Evolutionary conservation across 139 green algal genomes (phyloP), one percentile per base, ranked within the genome.

Genomic region (Gonium pectorale): DNA sequence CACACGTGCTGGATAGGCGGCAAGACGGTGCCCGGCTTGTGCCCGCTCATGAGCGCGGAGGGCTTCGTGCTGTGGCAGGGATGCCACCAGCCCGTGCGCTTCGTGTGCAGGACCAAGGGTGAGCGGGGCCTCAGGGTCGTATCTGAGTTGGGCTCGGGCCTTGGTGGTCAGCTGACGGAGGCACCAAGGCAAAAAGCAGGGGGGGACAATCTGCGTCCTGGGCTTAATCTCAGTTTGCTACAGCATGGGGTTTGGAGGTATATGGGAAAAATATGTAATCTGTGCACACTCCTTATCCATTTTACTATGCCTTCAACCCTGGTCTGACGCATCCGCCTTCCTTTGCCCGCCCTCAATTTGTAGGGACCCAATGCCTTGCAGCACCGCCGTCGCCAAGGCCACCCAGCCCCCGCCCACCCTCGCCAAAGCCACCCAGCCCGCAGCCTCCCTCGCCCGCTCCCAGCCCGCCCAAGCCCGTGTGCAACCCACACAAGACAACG

Each of bases 61-160:
- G 67, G 67, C 3, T 7, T 56, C 26, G 22, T 74, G 8, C 11
- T 38, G 26, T 21, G 37, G 26, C 67, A 74, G 67, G 67, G 40
- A 22, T 74, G 67, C 40, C 3, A 56, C 21, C 67, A 74, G 67
- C 38, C 22, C 40, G 19, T 51, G 2, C 35, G 64, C 4, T 71
- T 38, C 27, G 64, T 71, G 1, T 71, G 64, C 64, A 27, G 67
- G 8, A 74, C 67, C 67, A 74, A 74, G 67, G 67, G 67, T 74
- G 8, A 54, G 67, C 3, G n/a, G n/a, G n/a, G 7, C 4, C 9
- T 21, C 11, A 5, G 56, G 2, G 15, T 17, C 19, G 56, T 27
- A 5, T 37, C 3, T 49, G 66, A 9, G 3, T 4, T 6, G 17
- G 8, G 35, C 56, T 13, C 24, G 24, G 56, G 31, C 5, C 37